These are phyloP conservation scores for Boletus tylopilopsis DNA, from an alignment of 768 basidiomycete genomes.

Conservation along the genomic window DNA sequence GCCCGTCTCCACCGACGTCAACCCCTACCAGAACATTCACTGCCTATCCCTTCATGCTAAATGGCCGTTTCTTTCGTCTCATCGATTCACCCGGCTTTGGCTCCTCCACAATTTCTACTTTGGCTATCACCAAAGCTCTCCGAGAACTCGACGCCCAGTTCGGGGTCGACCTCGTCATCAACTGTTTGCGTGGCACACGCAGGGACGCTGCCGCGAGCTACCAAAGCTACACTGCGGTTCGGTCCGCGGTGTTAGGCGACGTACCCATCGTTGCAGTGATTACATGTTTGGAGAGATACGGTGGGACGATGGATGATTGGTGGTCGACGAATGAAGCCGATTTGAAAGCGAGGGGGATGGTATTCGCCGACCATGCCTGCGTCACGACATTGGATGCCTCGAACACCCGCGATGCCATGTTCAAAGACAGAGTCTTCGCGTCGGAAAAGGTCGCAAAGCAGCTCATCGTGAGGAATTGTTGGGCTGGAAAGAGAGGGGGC, in stretches of 20 bases:
- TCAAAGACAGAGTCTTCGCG: conserved; percentile 23
- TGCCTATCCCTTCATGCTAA: conserved; percentile 22
- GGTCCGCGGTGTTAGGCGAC: conserved; percentile 28
- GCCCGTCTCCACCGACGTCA: conserved; percentile 27
- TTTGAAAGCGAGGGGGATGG: conserved; percentile 33
- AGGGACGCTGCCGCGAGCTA: conserved; percentile 25
- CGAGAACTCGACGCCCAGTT: conserved; percentile 27
- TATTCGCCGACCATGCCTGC: conserved; percentile 37
- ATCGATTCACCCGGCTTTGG: conserved; percentile 30
- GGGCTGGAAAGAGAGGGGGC: conserved; percentile 20
- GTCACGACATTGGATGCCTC: conserved; percentile 32
- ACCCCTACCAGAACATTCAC: conserved; percentile 25
- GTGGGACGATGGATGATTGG: conserved; percentile 35
- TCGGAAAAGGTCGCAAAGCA: conserved; percentile 20
- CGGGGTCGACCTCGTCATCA: conserved; percentile 27
- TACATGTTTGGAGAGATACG: conserved; percentile 29
- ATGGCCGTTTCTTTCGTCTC: conserved; percentile 27
- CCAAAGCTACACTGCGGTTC: conserved; percentile 25
- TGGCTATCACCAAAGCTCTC: conserved; percentile 23
- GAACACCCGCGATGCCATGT: conserved; percentile 11
- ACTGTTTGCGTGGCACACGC: conserved; percentile 25
- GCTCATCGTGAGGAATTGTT: conserved; percentile 26
- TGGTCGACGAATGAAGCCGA: conserved; percentile 35
- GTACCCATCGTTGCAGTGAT: conserved; percentile 31
- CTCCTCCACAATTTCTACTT: conserved; percentile 23